Percentiles rank a stretch among this genome's conserved stretches.
phyloP scores from a whole-genome alignment of 2,329 filamentous ascomycete genomes.

The Ceratocystis huliohia region DNA sequence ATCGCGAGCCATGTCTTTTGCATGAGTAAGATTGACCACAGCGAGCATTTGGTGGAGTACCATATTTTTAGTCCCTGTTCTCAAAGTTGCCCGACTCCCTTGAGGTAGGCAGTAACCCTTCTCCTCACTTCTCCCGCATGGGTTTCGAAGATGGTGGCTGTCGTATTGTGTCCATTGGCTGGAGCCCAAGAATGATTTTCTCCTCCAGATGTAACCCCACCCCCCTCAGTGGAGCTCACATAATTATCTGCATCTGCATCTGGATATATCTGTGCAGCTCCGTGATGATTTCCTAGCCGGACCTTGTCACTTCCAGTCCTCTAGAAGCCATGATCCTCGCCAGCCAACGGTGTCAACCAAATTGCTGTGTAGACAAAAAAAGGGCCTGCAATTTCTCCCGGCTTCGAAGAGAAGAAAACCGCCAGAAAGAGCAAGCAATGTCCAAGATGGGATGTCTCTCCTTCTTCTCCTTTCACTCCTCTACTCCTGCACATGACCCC shows the following conservation, averaged over 20 bases:
- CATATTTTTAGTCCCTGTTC: no score
- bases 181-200: neutral
- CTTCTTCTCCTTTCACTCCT: neutral
- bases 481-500: neutral
- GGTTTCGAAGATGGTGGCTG: neutral
- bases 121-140: neutral
- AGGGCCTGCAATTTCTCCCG: neutral
- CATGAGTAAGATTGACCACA: neutral
- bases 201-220: no score
- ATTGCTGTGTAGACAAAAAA: neutral
- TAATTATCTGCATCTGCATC: neutral
- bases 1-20: neutral
- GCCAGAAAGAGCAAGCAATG: neutral
- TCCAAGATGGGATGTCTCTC: neutral
- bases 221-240: no score
- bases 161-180: neutral
- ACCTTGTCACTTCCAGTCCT: neutral
- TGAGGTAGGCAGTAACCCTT: neutral
- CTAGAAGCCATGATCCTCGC: neutral
- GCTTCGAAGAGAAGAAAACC: neutral
- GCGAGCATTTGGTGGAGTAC: neutral
- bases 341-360: neutral
- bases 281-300: neutral
- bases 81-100: neutral
- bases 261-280: neutral